Conservation (phyloP, 495 filamentous ascomycete genomes). For the Lepidopterella palustris region DNA sequence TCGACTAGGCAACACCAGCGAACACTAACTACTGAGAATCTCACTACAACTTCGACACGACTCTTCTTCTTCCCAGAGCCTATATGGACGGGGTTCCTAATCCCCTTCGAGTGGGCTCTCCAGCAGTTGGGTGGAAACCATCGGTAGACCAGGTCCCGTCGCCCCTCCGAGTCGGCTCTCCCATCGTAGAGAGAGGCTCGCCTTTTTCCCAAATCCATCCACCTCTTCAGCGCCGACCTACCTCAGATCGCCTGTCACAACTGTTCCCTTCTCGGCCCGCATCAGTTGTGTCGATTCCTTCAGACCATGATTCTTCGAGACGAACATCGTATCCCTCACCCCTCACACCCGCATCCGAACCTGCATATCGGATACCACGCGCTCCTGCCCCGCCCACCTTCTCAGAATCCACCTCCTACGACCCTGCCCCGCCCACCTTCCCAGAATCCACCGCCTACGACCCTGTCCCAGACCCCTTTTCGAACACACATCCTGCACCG, state of each 20-base stretch:
- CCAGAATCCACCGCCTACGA: conserved; percentile 20
- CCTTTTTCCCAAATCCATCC: conserved; percentile 3
- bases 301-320: conserved; percentile 13
- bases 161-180: conserved; percentile 25
- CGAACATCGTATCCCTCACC: conserved; percentile 23
- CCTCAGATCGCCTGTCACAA: conserved; percentile 24
- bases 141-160: conserved; percentile 15
- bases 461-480: conserved; percentile 7
- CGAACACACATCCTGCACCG: not conserved
- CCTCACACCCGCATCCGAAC: conserved; percentile 18
- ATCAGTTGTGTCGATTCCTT: conserved; percentile 11
- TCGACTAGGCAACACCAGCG: no score
- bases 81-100: conserved; percentile 23
- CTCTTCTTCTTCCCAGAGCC: not conserved
- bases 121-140: conserved; percentile 8
- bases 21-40: no score
- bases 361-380: conserved; percentile 22
- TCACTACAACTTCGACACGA: not conserved
- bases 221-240: conserved; percentile 14
- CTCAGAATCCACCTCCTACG: conserved; percentile 19
- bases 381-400: conserved; percentile 25
- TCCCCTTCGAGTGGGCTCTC: conserved; percentile 23
- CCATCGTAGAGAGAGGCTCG: conserved; percentile 12
- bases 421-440: conserved; percentile 23
- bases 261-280: conserved; percentile 24